Evolutionary conservation across 1,139 yeast species (phyloP), one percentile per base, ranked within the genome.

Genomic region (Saccharomyces hybrid): DNA sequence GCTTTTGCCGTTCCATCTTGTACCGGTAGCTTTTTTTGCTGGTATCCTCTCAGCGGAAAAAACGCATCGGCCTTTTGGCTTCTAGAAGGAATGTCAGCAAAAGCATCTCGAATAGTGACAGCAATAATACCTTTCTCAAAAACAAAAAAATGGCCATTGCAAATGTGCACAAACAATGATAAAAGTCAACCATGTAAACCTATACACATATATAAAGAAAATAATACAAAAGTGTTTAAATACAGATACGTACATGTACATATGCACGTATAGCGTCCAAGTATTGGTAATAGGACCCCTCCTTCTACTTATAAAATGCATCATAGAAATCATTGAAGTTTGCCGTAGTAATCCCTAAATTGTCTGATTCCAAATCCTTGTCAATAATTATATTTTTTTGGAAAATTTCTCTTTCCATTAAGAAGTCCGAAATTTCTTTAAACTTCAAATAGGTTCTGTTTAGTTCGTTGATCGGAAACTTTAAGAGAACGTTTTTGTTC

Each of bases 261-360:
- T 50, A 42, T 49, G 42, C 47, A 27, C 42, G 29, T 50, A 50
- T 42, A 50, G 48, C 47, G 48, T 42, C 42, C 29, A 42, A 42
- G 46, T 50, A 5, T 42, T 6, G 34, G 24, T 28, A 24, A 47
- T 4, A 31, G 38, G 34, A 38, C 12, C 24, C 3, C 5, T 38
- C 16, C 12, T 24, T 24, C 44, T 38, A 38, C 5, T 38, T 38
- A 38, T 38, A 38, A 16, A 38, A 38, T 38, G 44, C 44, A 16
- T 38, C 44, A 38, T 38, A 38, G 44, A 38, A 38, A 38, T 38
- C 44, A 9, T 38, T 38, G 44, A 38, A 38, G 44, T 38, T 38
- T 16, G 44, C 44, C 24, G 44, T 38, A 38, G 44, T 38, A 38
- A 38, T 38, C 8, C 44, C 44, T 9, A 38, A 21, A 38, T 38